Evolutionary conservation across 345 rosid species (phyloP).

Genomic region (Atalantia buxifolia): DNA sequence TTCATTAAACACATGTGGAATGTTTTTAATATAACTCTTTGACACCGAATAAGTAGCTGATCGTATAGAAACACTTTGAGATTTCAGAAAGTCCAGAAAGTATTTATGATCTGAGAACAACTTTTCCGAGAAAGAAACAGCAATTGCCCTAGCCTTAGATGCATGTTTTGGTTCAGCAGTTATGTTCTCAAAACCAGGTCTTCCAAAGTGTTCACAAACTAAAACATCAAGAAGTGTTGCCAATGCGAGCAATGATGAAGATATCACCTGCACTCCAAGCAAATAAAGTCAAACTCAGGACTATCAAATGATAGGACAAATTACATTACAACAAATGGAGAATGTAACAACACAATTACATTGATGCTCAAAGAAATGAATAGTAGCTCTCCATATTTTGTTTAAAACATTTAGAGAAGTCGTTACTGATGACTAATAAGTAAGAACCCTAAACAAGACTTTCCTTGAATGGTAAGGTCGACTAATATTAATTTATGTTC

Average conservation of each 20-base stretch:
- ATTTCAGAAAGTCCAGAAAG: slow-evolving; percentile 73
- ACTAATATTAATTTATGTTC: neutral
- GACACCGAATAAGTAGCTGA: slow-evolving; percentile 75
- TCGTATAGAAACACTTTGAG: slow-evolving; percentile 64
- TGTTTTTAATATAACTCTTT: slow-evolving; percentile 64
- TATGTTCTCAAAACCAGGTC: slow-evolving; percentile 54
- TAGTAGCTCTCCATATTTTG: neutral
- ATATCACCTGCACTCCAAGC: slow-evolving; percentile 58
- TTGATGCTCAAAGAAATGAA: neutral
- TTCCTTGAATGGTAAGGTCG: neutral
- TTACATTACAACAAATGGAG: neutral
- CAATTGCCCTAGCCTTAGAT: slow-evolving; percentile 69
- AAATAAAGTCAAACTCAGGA: slow-evolving; percentile 15
- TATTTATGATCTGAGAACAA: slow-evolving; percentile 64
- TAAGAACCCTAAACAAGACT: neutral
- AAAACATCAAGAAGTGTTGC: slow-evolving; percentile 83
- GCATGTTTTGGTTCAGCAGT: slow-evolving; percentile 59
- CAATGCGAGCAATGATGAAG: slow-evolving; percentile 82
- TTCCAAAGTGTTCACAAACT: slow-evolving; percentile 43
- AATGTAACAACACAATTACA: neutral
- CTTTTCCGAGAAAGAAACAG: slow-evolving; percentile 73
- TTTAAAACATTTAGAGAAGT: neutral
- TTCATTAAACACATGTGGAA: slow-evolving; percentile 68
- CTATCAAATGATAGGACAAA: neutral
- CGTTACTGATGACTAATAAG: neutral